Conservation (phyloP, 2,329 filamentous ascomycete genomes). For the Fusarium buharicum region DNA sequence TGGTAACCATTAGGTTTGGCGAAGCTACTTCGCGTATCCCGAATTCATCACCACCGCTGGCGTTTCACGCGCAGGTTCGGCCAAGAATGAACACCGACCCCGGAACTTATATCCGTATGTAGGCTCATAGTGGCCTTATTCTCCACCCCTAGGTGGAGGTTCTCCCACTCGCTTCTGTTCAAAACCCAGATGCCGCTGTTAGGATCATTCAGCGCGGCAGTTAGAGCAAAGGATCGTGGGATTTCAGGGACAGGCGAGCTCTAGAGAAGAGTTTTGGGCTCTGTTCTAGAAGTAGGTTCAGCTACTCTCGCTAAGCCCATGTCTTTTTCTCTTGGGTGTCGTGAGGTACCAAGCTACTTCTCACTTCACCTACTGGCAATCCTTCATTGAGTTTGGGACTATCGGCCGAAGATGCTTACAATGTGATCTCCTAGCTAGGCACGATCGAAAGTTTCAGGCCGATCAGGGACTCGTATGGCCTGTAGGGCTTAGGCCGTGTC, state of each 20-base stretch:
- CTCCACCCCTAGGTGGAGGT: slow-evolving; percentile 34
- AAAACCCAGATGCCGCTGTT: slow-evolving; percentile 21
- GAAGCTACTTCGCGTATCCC: not conserved
- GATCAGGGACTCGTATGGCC: slow-evolving; percentile 6
- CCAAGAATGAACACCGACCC: slow-evolving; percentile 1
- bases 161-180: slow-evolving; percentile 10
- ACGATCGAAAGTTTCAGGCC: slow-evolving; percentile 17
- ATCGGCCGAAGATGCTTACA: not conserved
- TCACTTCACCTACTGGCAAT: not conserved
- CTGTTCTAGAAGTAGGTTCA: not conserved
- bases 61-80: slow-evolving; percentile 1
- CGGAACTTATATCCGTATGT: slow-evolving; percentile 2
- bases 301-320: not conserved
- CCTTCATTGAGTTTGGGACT: not conserved
- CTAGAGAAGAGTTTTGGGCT: not conserved
- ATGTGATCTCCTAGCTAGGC: not conserved
- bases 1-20: not conserved
- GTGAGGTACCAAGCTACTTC: not conserved
- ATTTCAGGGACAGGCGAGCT: slow-evolving; percentile 1
- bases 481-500: slow-evolving; percentile 8
- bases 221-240: slow-evolving; percentile 3
- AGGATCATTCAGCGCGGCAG: slow-evolving; percentile 27
- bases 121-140: slow-evolving; percentile 17
- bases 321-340: not conserved
- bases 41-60: not conserved